These are phyloP conservation scores for Echites panduratus DNA, from an alignment of 257 asterid species.

Conservation along the genomic window DNA sequence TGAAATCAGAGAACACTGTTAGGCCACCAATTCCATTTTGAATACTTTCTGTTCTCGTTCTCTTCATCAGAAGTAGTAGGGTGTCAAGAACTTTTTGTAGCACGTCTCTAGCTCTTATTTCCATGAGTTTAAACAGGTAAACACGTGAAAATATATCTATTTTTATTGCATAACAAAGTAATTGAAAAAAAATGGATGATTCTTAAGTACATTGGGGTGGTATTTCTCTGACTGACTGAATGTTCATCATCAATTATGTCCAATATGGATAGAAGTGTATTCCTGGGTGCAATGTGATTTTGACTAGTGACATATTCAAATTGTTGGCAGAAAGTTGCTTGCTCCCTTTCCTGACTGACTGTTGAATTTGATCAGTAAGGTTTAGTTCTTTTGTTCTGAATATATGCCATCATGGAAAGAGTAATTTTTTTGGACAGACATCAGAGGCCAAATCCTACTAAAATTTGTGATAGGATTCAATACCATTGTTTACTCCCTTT, in stretches of 20 bases:
- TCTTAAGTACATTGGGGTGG: background rate
- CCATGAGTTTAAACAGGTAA: background rate
- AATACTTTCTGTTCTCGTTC: background rate
- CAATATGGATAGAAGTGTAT: too few species aligned
- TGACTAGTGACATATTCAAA: background rate
- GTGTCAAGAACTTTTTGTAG: background rate
- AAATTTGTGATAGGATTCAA: background rate
- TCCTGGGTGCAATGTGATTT: background rate
- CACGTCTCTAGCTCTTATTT: background rate
- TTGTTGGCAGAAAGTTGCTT: background rate
- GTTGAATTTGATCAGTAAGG: too few species aligned
- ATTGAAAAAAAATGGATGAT: background rate
- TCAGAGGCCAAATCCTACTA: background rate
- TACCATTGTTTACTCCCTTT: background rate
- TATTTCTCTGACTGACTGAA: background rate
- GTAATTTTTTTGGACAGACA: background rate
- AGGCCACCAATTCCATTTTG: background rate
- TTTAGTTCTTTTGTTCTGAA: background rate
- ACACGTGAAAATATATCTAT: background rate
- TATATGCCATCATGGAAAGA: background rate
- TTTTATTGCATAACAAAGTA: background rate
- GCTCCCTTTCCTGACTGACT: background rate
- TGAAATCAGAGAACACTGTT: slow-evolving; percentile 2
- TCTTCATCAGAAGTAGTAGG: background rate
- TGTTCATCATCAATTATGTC: background rate